A percentile compares a stretch with the other conserved stretches of the same genome.
phyloP scores from a whole-genome alignment of 1,284 basidiomycete species.

The Puccinia triticina region DNA sequence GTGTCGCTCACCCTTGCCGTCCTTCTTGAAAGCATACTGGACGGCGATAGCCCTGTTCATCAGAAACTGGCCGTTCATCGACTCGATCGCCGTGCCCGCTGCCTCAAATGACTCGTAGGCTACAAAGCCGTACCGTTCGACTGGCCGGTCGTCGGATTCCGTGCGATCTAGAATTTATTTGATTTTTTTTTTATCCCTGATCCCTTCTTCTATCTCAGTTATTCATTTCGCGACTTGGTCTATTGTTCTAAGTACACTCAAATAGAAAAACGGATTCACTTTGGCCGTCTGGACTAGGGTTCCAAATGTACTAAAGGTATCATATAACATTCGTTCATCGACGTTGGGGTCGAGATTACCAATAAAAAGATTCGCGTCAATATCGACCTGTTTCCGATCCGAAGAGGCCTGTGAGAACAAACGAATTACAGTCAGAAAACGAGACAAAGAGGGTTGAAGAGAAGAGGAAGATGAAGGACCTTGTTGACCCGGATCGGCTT shows the following conservation, averaged over 20 bases:
- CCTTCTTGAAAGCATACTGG: constrained; percentile 98
- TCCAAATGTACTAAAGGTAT: constrained; percentile 94
- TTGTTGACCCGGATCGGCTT: constrained; percentile 98
- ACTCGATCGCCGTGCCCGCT: constrained; percentile 91
- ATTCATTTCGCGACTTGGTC: neutral
- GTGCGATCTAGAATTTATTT: constrained; percentile 70
- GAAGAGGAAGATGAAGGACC: constrained; percentile 63
- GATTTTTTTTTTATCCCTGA: no score
- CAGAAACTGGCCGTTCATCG: constrained; percentile 95
- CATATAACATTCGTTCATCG: constrained; percentile 87
- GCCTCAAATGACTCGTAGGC: constrained; percentile 96
- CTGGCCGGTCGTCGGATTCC: constrained; percentile 78
- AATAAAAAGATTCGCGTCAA: constrained; percentile 95
- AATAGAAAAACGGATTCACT: constrained; percentile 64
- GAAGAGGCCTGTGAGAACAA: constrained; percentile 78
- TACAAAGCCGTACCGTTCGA: constrained; percentile 98
- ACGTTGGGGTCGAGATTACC: constrained; percentile 92
- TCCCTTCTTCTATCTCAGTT: no score
- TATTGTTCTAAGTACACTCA: neutral
- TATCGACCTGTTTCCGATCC: constrained; percentile 95
- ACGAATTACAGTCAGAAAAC: neutral
- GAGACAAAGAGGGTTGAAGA: neutral
- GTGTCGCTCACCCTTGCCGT: constrained; percentile 95
- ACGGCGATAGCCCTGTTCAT: constrained; percentile 97
- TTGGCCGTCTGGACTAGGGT: constrained; percentile 91